These are phyloP conservation scores for Xylaria curta DNA, from an alignment of 495 filamentous ascomycete genomes.

Conservation along the genomic window DNA sequence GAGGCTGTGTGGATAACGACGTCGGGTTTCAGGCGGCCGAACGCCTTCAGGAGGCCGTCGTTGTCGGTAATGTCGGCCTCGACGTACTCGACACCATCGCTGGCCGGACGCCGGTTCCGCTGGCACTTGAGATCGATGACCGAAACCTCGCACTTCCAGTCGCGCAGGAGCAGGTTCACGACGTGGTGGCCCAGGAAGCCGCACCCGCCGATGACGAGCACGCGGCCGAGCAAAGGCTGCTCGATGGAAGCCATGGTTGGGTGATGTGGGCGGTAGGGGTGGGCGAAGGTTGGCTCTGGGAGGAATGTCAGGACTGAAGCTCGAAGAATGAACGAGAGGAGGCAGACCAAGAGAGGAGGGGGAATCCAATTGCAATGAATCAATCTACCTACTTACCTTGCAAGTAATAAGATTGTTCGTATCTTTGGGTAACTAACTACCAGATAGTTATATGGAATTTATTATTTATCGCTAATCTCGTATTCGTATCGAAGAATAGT, in stretches of 20 bases:
- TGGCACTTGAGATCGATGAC: slow-evolving; percentile 87
- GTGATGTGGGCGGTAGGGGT: neutral
- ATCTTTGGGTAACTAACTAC: neutral
- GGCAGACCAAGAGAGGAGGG: neutral
- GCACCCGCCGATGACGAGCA: slow-evolving; percentile 72
- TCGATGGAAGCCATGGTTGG: slow-evolving; percentile 45
- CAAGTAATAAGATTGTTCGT: neutral
- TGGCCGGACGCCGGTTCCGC: slow-evolving; percentile 73
- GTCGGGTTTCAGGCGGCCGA: slow-evolving; percentile 76
- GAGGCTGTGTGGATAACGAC: slow-evolving; percentile 96
- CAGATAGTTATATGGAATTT: neutral
- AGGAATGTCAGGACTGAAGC: neutral
- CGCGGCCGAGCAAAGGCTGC: slow-evolving; percentile 57
- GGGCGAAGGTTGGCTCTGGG: neutral
- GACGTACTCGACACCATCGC: slow-evolving; percentile 74
- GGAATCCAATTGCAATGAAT: neutral
- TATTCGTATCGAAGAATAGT: neutral
- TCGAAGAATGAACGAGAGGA: neutral
- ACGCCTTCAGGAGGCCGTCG: slow-evolving; percentile 66
- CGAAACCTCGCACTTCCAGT: slow-evolving; percentile 66
- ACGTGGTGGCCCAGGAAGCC: slow-evolving; percentile 76
- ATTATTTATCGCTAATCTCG: neutral
- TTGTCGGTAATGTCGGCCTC: slow-evolving; percentile 86
- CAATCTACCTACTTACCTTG: neutral
- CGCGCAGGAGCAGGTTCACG: slow-evolving; percentile 62